A percentile compares a stretch with the other conserved stretches of the same genome.
Conservation (phyloP, 257 asterid genomes). For the Solanum acaule region DNA sequence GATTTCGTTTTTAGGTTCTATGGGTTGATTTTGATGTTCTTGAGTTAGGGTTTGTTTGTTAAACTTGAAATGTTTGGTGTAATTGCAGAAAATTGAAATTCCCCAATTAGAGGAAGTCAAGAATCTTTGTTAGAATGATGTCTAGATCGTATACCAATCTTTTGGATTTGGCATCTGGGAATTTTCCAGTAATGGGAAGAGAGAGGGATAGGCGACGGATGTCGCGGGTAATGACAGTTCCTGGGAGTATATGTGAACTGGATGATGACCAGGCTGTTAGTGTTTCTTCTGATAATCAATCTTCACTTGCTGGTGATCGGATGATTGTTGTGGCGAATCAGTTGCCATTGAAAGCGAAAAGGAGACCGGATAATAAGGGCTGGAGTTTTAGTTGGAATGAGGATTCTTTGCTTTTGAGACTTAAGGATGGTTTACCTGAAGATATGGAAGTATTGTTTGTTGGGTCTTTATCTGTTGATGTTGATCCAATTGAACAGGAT, state of each 20-base stretch:
- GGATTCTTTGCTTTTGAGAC: conserved; percentile 61
- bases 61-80: background rate
- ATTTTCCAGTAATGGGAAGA: conserved; percentile 61
- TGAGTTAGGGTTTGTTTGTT: conserved; percentile 1
- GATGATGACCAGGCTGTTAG: conserved; percentile 71
- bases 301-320: conserved; percentile 68
- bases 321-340: conserved; percentile 72
- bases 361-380: conserved; percentile 74
- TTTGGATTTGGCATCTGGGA: conserved; percentile 79
- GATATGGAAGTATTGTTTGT: conserved; percentile 78
- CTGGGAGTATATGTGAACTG: conserved; percentile 66
- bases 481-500: conserved; percentile 75
- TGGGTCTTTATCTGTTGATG: conserved; percentile 62
- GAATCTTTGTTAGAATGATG: conserved; percentile 49
- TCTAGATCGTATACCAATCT: conserved; percentile 86
- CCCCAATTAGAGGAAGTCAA: conserved; percentile 7
- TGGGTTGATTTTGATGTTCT: background rate
- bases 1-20: background rate
- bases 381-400: conserved; percentile 85
- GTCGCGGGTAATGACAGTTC: conserved; percentile 83
- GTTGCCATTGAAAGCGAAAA: conserved; percentile 66
- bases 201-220: conserved; percentile 63
- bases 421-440: conserved; percentile 81
- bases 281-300: conserved; percentile 68
- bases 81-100: conserved; percentile 31